phyloP scores from a whole-genome alignment of 306 rosid genomes.

The Cucumis melo region DNA sequence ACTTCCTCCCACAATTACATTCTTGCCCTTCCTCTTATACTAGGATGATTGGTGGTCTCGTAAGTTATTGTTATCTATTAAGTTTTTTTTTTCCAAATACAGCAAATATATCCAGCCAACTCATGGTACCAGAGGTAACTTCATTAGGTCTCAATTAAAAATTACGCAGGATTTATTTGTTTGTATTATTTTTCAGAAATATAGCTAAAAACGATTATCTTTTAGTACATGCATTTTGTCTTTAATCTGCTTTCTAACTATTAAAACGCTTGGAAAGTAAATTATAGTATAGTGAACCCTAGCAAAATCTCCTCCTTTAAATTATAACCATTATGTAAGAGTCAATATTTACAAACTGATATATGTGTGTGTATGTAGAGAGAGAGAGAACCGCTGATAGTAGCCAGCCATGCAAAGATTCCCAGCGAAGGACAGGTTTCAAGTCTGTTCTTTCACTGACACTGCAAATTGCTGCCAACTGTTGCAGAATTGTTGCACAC shows the following conservation, averaged over 20 bases:
- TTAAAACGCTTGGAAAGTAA: neutral
- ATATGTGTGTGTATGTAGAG: conserved; percentile 6
- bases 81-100: neutral
- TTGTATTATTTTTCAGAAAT: neutral
- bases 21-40: no score
- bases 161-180: neutral
- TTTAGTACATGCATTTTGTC: neutral
- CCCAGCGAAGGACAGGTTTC: conserved; percentile 69
- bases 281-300: neutral
- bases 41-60: no score
- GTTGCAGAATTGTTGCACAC: conserved; percentile 93
- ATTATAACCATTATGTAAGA: neutral
- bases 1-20: no score
- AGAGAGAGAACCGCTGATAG: conserved; percentile 61
- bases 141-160: neutral
- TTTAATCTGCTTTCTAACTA: neutral
- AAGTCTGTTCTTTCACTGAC: conserved; percentile 66
- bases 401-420: conserved; percentile 81
- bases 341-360: neutral
- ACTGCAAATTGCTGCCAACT: conserved; percentile 78
- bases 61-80: neutral
- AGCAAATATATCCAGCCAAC: neutral
- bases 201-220: neutral
- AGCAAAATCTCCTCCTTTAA: neutral
- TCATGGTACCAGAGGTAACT: neutral